phyloP scores from a whole-genome alignment of 495 filamentous ascomycete species.

The Aspergillus affinis region DNA sequence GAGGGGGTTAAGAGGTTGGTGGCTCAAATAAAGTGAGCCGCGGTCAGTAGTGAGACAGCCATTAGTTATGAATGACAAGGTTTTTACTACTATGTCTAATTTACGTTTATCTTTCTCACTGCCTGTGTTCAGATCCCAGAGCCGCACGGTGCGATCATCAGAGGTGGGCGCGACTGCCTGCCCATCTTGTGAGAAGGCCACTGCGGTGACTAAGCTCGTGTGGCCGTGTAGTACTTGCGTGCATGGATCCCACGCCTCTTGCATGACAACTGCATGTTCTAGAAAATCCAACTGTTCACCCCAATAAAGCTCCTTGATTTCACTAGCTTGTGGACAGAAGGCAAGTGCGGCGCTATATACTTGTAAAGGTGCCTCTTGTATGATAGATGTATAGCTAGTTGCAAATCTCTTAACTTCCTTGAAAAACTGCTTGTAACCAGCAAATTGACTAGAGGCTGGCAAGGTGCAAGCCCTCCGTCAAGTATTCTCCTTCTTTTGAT shows the following conservation, averaged over 20 bases:
- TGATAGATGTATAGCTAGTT: slow-evolving; percentile 5
- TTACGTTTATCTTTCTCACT: neutral
- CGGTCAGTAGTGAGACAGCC: too few relatives aligned
- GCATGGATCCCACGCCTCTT: slow-evolving; percentile 7
- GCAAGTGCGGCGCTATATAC: slow-evolving; percentile 11
- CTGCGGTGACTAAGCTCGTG: neutral
- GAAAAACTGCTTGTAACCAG: slow-evolving; percentile 3
- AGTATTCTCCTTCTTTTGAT: too few relatives aligned
- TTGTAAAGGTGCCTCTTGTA: slow-evolving; percentile 13
- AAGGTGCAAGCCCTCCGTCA: neutral
- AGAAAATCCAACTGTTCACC: slow-evolving; percentile 5
- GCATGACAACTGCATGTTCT: slow-evolving; percentile 1
- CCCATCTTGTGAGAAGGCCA: slow-evolving; percentile 9
- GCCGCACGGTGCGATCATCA: neutral
- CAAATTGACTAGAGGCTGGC: neutral
- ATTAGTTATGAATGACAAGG: too few relatives aligned
- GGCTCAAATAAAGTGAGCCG: too few relatives aligned
- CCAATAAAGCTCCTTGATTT: slow-evolving; percentile 6
- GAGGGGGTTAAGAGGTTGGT: too few relatives aligned
- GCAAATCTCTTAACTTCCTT: slow-evolving; percentile 12
- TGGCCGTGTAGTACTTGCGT: neutral
- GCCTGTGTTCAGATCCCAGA: slow-evolving; percentile 4
- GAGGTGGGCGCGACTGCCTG: slow-evolving; percentile 5
- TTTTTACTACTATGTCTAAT: too few relatives aligned
- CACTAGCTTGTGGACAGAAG: slow-evolving; percentile 7